phyloP scores from a whole-genome alignment of 805 yeast genomes.

The Saturnispora galanensis region DNA sequence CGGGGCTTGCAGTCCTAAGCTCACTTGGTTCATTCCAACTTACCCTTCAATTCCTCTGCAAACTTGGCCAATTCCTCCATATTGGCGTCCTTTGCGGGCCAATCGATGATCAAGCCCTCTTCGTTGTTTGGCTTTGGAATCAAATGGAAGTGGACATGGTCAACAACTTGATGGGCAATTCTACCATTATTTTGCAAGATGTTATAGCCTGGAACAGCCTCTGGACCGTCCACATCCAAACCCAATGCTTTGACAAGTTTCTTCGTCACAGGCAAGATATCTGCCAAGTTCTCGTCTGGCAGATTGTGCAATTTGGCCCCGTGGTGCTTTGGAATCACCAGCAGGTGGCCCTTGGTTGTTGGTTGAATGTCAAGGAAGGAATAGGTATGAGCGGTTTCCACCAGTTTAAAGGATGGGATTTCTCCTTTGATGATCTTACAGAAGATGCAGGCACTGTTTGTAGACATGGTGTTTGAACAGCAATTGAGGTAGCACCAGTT shows the following conservation, averaged over 20 bases:
- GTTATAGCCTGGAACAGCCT: constrained; percentile 67
- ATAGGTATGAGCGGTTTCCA: constrained; percentile 72
- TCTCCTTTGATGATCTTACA: constrained; percentile 94
- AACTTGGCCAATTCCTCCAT: constrained; percentile 59
- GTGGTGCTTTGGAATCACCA: constrained; percentile 87
- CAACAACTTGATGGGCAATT: constrained; percentile 92
- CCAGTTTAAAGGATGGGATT: constrained; percentile 83
- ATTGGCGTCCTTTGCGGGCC: constrained; percentile 86
- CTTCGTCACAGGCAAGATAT: constrained; percentile 81
- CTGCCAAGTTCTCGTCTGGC: constrained; percentile 85
- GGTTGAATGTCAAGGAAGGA: constrained; percentile 94
- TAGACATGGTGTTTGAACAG: constrained; percentile 17
- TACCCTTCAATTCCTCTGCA: constrained; percentile 50
- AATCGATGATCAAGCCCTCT: constrained; percentile 78
- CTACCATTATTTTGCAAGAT: constrained; percentile 87
- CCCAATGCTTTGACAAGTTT: constrained; percentile 68
- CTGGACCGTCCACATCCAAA: constrained; percentile 50
- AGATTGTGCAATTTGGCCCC: constrained; percentile 88
- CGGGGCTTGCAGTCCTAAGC: no score
- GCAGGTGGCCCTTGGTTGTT: constrained; percentile 76
- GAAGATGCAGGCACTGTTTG: constrained; percentile 65
- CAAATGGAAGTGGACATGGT: constrained; percentile 93
- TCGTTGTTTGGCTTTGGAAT: constrained; percentile 74
- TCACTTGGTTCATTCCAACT: constrained; percentile 15
- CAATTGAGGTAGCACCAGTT: neutral